phyloP scores from a whole-genome alignment of 2,329 filamentous ascomycete genomes.

The Oidium heveae region DNA sequence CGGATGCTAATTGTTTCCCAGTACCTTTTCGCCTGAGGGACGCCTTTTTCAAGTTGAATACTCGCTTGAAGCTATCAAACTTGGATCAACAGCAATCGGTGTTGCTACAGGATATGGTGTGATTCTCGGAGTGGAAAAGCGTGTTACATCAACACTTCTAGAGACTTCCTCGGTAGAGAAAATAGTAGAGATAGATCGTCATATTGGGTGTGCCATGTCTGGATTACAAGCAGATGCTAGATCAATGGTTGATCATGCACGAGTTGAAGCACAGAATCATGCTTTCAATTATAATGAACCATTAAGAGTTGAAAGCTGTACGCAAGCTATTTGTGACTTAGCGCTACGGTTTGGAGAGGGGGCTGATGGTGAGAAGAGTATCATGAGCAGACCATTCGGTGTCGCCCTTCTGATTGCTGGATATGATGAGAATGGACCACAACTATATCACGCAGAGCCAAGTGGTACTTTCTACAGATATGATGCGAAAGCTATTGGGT shows the following conservation, averaged over 20 bases:
- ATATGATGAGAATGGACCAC: constrained; percentile 89
- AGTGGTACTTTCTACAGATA: constrained; percentile 98
- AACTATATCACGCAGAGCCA: constrained; percentile 92
- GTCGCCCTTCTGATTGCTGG: constrained; percentile 91
- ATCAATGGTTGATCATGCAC: constrained; percentile 94
- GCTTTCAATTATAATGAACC: constrained; percentile 95
- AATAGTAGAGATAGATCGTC: constrained; percentile 96
- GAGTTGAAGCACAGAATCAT: constrained; percentile 92
- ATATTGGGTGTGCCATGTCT: constrained; percentile 98
- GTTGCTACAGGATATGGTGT: constrained; percentile 90
- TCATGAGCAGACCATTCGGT: constrained; percentile 94
- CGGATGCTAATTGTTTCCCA: constrained; percentile 15
- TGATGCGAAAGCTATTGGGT: constrained; percentile 95
- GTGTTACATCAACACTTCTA: constrained; percentile 88
- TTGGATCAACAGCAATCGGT: constrained; percentile 92
- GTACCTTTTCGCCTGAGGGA: constrained; percentile 98
- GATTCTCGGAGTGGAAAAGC: constrained; percentile 94
- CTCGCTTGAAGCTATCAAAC: constrained; percentile 98
- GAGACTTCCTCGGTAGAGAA: constrained; percentile 97
- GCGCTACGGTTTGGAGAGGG: constrained; percentile 92
- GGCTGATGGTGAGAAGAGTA: constrained; percentile 91
- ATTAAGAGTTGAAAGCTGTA: constrained; percentile 88
- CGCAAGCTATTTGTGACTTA: constrained; percentile 93
- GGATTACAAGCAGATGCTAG: constrained; percentile 92
- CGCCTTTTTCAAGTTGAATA: constrained; percentile 99